phyloP scores from a whole-genome alignment of 108 stramenopile species.

The Mediolabrus comicus region DNA sequence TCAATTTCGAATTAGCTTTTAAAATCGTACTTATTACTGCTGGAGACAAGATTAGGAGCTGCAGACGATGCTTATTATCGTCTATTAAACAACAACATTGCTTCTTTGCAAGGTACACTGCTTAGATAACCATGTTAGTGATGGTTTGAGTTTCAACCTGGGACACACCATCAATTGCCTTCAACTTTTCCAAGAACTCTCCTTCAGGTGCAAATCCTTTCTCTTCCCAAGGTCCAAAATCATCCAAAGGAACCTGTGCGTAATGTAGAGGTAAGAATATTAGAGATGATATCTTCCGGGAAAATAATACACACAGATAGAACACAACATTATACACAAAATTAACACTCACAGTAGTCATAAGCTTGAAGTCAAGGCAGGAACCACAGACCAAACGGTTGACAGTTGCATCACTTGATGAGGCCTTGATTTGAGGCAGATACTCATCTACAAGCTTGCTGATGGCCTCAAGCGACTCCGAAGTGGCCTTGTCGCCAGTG shows the following conservation, averaged over 20 bases:
- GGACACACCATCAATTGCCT: conserved; percentile 84
- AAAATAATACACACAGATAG: neutral
- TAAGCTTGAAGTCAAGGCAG: conserved; percentile 88
- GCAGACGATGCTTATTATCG: no score
- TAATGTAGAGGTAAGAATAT: neutral
- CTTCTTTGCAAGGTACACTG: no score
- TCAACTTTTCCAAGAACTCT: conserved; percentile 81
- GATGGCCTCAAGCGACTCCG: conserved; percentile 72
- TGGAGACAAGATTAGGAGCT: no score
- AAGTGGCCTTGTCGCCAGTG: conserved; percentile 76
- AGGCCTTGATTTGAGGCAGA: conserved; percentile 77
- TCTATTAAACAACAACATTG: no score
- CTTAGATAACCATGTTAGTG: conserved; percentile 78
- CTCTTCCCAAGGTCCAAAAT: conserved; percentile 84
- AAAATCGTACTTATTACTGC: no score
- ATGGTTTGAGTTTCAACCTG: conserved; percentile 89
- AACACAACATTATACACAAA: no score
- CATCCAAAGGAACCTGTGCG: conserved; percentile 59
- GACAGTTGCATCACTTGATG: conserved; percentile 60
- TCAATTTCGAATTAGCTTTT: no score
- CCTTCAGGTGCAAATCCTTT: conserved; percentile 73
- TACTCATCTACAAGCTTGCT: conserved; percentile 77
- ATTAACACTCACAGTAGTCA: conserved; percentile 62
- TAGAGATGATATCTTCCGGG: neutral
- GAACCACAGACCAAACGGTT: conserved; percentile 84